Percentiles rank a stretch among this genome's conserved stretches.
Evolutionary conservation across 495 filamentous ascomycete species (phyloP).

Genomic region (Penicillium turbatum): DNA sequence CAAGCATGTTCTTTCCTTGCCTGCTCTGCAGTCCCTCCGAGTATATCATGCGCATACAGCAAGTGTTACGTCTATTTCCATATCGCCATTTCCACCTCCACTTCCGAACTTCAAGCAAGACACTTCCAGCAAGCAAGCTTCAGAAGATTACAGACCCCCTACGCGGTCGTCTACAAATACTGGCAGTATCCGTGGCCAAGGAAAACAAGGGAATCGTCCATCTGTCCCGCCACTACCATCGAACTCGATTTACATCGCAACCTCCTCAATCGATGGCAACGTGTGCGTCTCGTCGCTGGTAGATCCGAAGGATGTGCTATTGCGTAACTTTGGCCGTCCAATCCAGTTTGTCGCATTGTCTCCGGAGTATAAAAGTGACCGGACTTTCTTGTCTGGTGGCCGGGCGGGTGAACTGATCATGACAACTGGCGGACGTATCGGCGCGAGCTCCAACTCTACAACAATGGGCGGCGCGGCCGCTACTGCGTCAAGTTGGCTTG

Average conservation of each 20-base stretch:
- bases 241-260: slow-evolving; percentile 86
- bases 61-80: slow-evolving; percentile 80
- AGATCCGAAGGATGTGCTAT: slow-evolving; percentile 72
- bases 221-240: slow-evolving; percentile 63
- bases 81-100: slow-evolving; percentile 84
- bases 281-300: slow-evolving; percentile 83
- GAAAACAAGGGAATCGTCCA: slow-evolving; percentile 39
- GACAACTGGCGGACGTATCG: slow-evolving; percentile 75
- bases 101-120: slow-evolving; percentile 56
- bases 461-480: slow-evolving; percentile 75
- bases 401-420: slow-evolving; percentile 84
- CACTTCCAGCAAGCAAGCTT: slow-evolving; percentile 37
- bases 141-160: slow-evolving; percentile 44
- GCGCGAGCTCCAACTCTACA: slow-evolving; percentile 72
- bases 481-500: slow-evolving; percentile 86
- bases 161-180: slow-evolving; percentile 43
- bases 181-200: slow-evolving; percentile 48
- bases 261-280: slow-evolving; percentile 92
- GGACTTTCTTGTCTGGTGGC: slow-evolving; percentile 84
- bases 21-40: slow-evolving; percentile 70
- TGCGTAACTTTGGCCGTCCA: slow-evolving; percentile 91
- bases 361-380: slow-evolving; percentile 85
- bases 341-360: slow-evolving; percentile 86
- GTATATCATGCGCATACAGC: slow-evolving; percentile 89
- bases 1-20: slow-evolving; percentile 81